Base-by-base conservation (phyloP, 805 yeast species). In the Candida nonsorbophila region DNA sequence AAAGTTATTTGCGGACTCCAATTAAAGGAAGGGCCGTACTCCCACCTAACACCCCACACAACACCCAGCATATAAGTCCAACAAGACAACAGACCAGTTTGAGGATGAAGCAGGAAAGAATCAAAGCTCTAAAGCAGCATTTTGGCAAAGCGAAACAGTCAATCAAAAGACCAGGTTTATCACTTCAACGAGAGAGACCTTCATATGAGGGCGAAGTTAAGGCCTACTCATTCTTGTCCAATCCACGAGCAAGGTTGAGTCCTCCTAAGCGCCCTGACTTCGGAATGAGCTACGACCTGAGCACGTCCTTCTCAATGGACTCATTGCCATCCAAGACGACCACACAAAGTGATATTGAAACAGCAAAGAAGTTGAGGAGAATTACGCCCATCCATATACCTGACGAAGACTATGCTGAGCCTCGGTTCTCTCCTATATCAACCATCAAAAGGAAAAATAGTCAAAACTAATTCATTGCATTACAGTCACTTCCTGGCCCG, bases 311-410 rank as follows among this genome's bases (percentile, higher is more conserved):
- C n/a, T n/a, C n/a, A n/a, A n/a, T n/a, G n/a, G n/a, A n/a, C n/a
- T n/a, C n/a, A n/a, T n/a, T n/a, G n/a, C n/a, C n/a, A n/a, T n/a
- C n/a, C n/a, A n/a, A 14, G 12, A 9, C 20, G 9, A 26, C 20
- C 10, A 20, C 36, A 3, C 29, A 31, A 12, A 28, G 27, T 14
- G 44, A 37, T 20, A 40, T 40, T 7, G 66, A 54, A 22, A 56
- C 55, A 4, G 68, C 67, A 3, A 63, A 60, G 35, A 38, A 38
- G 14, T 36, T 58, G 22, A 44, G 58, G 27, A 40, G 46, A 29
- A 61, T 62, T 20, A 53, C 55, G 9, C 69, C 69, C 2, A 55
- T 63, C 5, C 44, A 47, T 28, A 42, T 62, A 5, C 69, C 68
- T 2, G 57, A 52, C 9, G 53, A 49, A 8, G 51, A 42, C 8